Evolutionary conservation across 1,139 yeast species (phyloP), one percentile per base, ranked within the genome.

Genomic region (Williopsis jadinii): DNA sequence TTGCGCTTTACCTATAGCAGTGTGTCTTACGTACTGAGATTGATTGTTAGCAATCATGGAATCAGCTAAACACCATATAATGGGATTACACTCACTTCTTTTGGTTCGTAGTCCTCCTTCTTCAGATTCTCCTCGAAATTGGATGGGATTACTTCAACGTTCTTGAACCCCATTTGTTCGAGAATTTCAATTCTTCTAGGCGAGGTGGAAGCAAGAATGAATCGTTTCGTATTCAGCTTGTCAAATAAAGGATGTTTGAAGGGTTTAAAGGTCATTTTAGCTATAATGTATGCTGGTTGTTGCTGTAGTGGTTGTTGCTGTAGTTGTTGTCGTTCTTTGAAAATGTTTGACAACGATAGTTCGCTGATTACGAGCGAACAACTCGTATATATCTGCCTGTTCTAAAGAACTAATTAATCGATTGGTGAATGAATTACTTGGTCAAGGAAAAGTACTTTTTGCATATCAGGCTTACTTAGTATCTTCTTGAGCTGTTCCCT

Each of bases 131-230:
- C 98, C 39, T 77, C 82, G 56, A 86, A 90, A 29, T 69, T 65
- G 9, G 86, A 83, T 27, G 76, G 73, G 1, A 70, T 55, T 0
- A 82, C 66, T 13, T 63, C 61, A 26, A 73, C 61, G 30, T 79
- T 58, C 1, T 61, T 43, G 39, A 90, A 63, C 0, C 88, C 88
- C 51, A 90, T 63, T 53, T 84, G 80, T 12, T 63, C 53, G 31
- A 92, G 58, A 19, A 92, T 82, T 45, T 84, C 85, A 41, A 66
- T 63, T 42, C 98, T 66, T 46, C 97, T 70, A 1, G 95, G 94
- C 0, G 97, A 88, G 2, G 84, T 73, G 1, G 96, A 86, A 1
- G 95, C 97, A 11, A 92, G 67, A 2, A 87, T 66, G 24, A 87
- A 66, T 31, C 65, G 46, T 48, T 52, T 63, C 3, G 49, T 37